These are phyloP conservation scores for Saturnispora zaruensis DNA, from an alignment of 805 yeast species.

Conservation along the genomic window DNA sequence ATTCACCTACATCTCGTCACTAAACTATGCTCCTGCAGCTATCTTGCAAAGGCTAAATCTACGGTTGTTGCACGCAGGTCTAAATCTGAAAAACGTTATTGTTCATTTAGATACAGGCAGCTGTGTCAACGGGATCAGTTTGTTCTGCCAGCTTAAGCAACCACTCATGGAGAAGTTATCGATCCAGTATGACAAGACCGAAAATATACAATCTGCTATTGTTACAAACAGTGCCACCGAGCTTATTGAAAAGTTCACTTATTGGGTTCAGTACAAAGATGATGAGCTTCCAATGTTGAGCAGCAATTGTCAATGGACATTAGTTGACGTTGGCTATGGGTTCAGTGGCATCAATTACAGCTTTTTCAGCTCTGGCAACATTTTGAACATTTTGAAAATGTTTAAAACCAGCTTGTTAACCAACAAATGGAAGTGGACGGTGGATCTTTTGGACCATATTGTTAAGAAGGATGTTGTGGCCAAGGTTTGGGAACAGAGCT, in stretches of 20 bases:
- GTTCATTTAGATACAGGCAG: constrained; percentile 75
- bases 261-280: constrained; percentile 37
- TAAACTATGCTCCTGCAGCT: constrained; percentile 85
- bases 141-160: constrained; percentile 55
- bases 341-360: constrained; percentile 26
- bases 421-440: not conserved
- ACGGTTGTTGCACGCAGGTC: constrained; percentile 8
- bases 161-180: constrained; percentile 12
- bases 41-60: constrained; percentile 52
- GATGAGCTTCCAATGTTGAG: constrained; percentile 20
- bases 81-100: constrained; percentile 17
- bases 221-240: not conserved
- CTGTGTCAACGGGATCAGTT: constrained; percentile 81
- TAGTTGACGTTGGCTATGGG: constrained; percentile 31
- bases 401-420: not conserved
- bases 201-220: constrained; percentile 32
- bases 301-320: constrained; percentile 35
- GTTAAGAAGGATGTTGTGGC: not conserved
- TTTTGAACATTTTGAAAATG: not conserved
- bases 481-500: not conserved
- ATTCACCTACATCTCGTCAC: constrained; percentile 55
- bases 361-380: not conserved
- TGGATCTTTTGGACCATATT: not conserved
- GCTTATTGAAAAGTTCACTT: constrained; percentile 31
- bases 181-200: constrained; percentile 70